Evolutionary conservation across 1,284 basidiomycete species (phyloP), one percentile per base, ranked within the genome.

Genomic region (Trichosporon sp.): DNA sequence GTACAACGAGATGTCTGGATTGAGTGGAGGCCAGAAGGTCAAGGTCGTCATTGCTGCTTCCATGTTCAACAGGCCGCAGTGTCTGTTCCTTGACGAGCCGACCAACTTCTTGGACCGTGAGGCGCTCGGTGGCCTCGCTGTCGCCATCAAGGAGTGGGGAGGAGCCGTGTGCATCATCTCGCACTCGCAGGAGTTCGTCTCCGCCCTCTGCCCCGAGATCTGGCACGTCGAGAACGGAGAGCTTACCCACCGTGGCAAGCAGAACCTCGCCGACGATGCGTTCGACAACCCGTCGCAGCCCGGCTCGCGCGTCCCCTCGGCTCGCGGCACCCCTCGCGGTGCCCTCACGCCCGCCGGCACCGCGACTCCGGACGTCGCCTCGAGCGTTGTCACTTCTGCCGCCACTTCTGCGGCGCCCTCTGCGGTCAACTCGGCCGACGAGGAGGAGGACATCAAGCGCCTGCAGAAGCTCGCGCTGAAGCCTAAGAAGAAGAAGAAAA

Each of bases 91-190:
- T 51, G 92, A 95, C 80, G 93, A 98, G 84, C 96, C 96, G 38
- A 98, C 93, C 80, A 99, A 99, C 86, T 99, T 98, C 87, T 88
- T 96, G 86, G 94, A 94, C 81, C 77, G 80, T 74, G 80, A 82
- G 70, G 80, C 80, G 12, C 76, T 82, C 18, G 77, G 95, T 76
- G 96, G 97, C 74, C 86, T 99, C 44, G 95, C 96, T 47, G 91
- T 96, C 51, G 96, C 97, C 35, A 98, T 99, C 83, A 90, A 90
- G 75, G 93, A 98, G 77, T 99, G 95, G 95, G 89, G 89, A 70
- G 95, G 95, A 73, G 96, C 95, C 47, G 94, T 98, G 66, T 92
- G 96, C 76, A 97, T 97, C 85, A 98, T 98, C 81, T 97, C 94
- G 68, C 95, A 98, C 86, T 96, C 96, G 85, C 76, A 75, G 76